phyloP scores from a whole-genome alignment of 192 early-diverging fungal genomes.

The Phlyctochytrium arcticum region DNA sequence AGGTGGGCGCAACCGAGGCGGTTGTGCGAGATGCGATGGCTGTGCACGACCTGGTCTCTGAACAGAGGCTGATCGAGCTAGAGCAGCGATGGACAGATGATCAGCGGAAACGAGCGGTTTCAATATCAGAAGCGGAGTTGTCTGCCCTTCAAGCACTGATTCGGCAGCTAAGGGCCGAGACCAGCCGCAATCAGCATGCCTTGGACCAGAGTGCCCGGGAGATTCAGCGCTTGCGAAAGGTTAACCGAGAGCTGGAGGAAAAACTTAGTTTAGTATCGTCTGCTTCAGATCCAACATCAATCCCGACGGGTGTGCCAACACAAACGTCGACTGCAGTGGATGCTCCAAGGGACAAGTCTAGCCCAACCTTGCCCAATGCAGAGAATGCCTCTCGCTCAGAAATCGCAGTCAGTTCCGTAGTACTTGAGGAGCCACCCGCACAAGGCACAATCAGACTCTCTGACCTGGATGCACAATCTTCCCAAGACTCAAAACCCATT shows the following conservation, averaged over 20 bases:
- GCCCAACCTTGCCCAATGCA: too few species aligned
- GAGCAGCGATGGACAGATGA: conserved; percentile 1
- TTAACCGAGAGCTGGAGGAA: background rate
- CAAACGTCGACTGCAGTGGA: too few species aligned
- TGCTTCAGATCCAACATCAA: too few species aligned
- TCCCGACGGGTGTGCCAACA: too few species aligned
- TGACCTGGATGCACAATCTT: too few species aligned
- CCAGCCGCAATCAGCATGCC: background rate
- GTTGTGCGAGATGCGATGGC: conserved; percentile 38
- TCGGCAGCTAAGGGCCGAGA: conserved; percentile 15
- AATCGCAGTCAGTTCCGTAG: too few species aligned
- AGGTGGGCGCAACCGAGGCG: conserved; percentile 26
- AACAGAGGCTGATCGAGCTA: background rate
- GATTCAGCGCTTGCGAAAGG: background rate
- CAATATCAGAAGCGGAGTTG: conserved; percentile 15
- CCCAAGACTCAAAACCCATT: too few species aligned
- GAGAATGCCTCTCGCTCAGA: too few species aligned
- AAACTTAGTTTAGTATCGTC: too few species aligned
- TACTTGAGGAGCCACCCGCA: too few species aligned
- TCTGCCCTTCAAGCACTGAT: conserved; percentile 19
- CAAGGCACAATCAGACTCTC: too few species aligned
- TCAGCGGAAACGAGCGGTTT: conserved; percentile 6
- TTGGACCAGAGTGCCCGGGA: background rate
- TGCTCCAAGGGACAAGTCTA: too few species aligned
- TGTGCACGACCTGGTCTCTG: conserved; percentile 11